Evolutionary conservation across 306 rosid genomes (phyloP).

Genomic region (Cucurbita ficifolia): DNA sequence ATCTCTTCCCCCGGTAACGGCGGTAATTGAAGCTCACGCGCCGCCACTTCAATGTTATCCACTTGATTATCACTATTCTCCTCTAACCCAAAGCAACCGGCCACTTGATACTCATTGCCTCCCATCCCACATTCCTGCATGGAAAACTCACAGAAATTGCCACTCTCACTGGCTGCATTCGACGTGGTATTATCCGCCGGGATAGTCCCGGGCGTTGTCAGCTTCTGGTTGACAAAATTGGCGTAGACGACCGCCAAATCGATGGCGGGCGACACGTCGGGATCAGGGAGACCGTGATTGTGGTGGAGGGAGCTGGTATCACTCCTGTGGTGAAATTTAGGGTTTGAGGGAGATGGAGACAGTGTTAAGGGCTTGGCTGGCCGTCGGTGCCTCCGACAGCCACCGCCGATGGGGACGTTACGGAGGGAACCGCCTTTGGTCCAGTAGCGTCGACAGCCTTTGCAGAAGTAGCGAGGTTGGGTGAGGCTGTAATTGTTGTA

Average conservation of each 20-base stretch:
- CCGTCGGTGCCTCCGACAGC: not conserved
- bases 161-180: not conserved
- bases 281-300: not conserved
- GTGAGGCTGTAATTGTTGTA: conserved; percentile 7
- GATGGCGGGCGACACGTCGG: not conserved
- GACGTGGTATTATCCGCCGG: not conserved
- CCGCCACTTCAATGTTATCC: not conserved
- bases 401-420: not conserved
- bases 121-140: not conserved
- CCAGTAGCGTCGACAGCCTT: not conserved
- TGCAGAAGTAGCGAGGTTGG: conserved; percentile 4
- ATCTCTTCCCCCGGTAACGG: conserved; percentile 3
- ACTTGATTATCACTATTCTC: not conserved
- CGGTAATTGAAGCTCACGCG: not conserved
- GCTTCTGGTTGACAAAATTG: not conserved
- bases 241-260: not conserved
- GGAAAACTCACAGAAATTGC: not conserved
- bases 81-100: not conserved
- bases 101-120: not conserved
- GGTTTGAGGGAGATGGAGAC: not conserved
- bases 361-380: not conserved
- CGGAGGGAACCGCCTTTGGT: conserved; percentile 5
- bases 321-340: not conserved
- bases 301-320: not conserved
- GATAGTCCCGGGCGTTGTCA: not conserved